Evolutionary conservation across 768 basidiomycete genomes (phyloP).

Genomic region (Mycena pura): DNA sequence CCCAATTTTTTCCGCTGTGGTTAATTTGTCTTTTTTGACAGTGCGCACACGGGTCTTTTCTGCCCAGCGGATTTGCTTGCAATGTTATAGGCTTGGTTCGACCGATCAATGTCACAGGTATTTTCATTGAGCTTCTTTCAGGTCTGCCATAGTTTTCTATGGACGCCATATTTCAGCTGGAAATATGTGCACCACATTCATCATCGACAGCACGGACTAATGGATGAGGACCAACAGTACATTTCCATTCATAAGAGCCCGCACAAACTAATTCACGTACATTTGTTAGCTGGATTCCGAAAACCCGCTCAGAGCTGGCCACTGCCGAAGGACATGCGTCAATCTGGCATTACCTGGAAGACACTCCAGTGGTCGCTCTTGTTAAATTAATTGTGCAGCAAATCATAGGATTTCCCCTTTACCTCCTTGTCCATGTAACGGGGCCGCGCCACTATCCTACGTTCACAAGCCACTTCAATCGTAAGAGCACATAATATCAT

Average conservation of each 20-base stretch:
- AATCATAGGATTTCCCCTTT: background rate
- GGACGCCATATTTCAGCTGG: conserved; percentile 58
- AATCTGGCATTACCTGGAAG: background rate
- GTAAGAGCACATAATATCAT: too few relatives aligned
- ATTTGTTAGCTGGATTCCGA: too few relatives aligned
- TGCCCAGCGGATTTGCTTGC: background rate
- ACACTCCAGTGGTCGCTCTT: background rate
- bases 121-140: background rate
- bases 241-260: too few relatives aligned
- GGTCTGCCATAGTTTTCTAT: conserved; percentile 36
- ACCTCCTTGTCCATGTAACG: background rate
- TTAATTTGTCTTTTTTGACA: background rate
- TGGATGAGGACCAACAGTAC: conserved; percentile 24
- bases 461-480: background rate
- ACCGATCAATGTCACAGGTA: background rate
- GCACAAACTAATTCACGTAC: too few relatives aligned
- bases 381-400: background rate
- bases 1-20: background rate
- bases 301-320: background rate
- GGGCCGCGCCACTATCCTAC: background rate
- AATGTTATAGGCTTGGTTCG: background rate
- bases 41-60: background rate
- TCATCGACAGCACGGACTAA: conserved; percentile 60
- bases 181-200: conserved; percentile 57
- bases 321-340: background rate